Evolutionary conservation across 345 rosid genomes (phyloP), one percentile per base, ranked within the genome.

Genomic region (Salix dunnii): DNA sequence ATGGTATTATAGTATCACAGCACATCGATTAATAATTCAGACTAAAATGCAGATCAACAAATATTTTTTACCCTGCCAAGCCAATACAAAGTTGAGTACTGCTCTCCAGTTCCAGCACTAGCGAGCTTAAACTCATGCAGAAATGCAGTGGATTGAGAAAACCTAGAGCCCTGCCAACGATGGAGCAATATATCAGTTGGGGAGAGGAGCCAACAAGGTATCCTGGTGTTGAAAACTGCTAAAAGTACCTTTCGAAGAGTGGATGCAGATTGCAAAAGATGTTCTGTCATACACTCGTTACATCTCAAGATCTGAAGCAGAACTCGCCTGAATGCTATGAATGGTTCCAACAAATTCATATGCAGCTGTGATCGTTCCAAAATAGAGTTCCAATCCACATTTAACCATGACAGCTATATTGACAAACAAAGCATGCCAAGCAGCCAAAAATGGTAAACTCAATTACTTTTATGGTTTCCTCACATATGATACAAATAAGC

Each of bases 261-360:
- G 40, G 98, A 91, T 64, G 96, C 91, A 79, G 99, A 93, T 77
- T 89, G 97, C 91, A 95, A 86, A 79, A 90, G 97, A 84, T 95
- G 92, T 74, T 89, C 88, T 79, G 82, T 82, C 33, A 85, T 81
- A 73, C 85, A 87, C 73, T 88, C 86, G 74, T 83, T 78, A 73
- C 96, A 91, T 64, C 86, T 83, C 91, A 95, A 81, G 76, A 90
- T 87, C 84, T 93, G 91, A 81, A 93, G 97, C 62, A 95, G 87
- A 63, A 90, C 90, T 65, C 93, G 84, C 82, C 99, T 90, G 81
- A 95, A 93, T 78, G 96, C 93, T 73, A 90, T 90, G 80, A 95
- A 90, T 78, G 99, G 98, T 81, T 93, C 99, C 79, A 95, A 83
- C 83, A 95, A 84, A 86, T 87, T 90, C 97, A 95, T 89, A 85